Percentiles rank a stretch among this genome's conserved stretches.
Conservation (phyloP, 225 moss, liverwort and hornwort genomes). For the Marchantia paleacea region DNA sequence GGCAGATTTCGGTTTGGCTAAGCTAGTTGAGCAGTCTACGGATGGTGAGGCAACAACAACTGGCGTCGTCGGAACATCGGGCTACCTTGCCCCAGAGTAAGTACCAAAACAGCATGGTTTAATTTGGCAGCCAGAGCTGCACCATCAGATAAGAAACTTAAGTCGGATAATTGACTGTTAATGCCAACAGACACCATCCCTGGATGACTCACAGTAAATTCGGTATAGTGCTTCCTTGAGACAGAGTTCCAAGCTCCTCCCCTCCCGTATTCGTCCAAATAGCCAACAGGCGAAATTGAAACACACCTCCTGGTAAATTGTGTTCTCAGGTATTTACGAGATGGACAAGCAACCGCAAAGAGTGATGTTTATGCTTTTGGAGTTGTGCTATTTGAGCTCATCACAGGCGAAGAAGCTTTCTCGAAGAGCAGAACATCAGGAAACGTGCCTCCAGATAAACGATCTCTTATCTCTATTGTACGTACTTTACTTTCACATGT, state of each 20-base stretch:
- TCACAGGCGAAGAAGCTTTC: slow-evolving; percentile 29
- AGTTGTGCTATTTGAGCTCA: slow-evolving; percentile 33
- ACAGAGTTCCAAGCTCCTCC: not conserved
- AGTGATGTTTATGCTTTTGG: slow-evolving; percentile 37
- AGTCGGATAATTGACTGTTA: not conserved
- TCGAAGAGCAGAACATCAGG: not conserved
- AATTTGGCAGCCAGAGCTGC: not conserved
- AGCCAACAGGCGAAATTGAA: not conserved
- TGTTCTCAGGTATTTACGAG: slow-evolving; percentile 24
- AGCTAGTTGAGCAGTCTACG: slow-evolving; percentile 22
- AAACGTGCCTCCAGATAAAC: not conserved
- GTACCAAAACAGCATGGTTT: not conserved
- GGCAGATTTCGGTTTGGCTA: slow-evolving; percentile 37
- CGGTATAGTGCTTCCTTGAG: not conserved
- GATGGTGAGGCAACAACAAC: slow-evolving; percentile 26
- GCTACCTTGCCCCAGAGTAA: slow-evolving; percentile 37
- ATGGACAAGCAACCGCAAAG: slow-evolving; percentile 34
- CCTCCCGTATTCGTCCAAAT: not conserved
- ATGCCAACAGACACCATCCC: not conserved
- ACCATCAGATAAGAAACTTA: not conserved
- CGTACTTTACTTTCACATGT: not conserved
- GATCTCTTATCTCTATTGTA: slow-evolving; percentile 29
- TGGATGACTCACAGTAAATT: not conserved
- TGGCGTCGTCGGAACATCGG: slow-evolving; percentile 29
- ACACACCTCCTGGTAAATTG: not conserved